Base-by-base conservation (phyloP, 2,329 filamentous ascomycete genomes). In the Dichotomopilus funicola region DNA sequence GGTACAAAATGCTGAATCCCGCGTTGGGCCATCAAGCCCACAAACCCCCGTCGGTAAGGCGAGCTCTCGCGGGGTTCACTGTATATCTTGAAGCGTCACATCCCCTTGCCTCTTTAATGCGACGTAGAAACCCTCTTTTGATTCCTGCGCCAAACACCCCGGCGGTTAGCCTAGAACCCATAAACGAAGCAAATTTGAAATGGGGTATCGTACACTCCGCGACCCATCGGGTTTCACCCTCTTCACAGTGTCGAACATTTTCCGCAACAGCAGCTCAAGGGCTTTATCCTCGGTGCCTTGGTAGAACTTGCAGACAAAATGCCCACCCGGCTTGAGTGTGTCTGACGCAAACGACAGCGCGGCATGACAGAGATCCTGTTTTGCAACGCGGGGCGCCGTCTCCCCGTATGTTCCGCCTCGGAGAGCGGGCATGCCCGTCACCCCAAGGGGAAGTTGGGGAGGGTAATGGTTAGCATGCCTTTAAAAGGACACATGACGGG, bases 271-370 rank as follows among this genome's bases (percentile, higher is more conserved):
- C 59, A 73, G 77, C 73, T 96, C 90, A 9, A 99, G 72, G 1
- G 75, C 76, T 71, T 88, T 91, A 66, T 97, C 92, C 70, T 96
- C 91, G 5, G 78, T 70, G 3, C 94, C 94, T 70, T 95, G 89
- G 70, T 97, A 99, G 72, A 95, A 99, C 71, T 99, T 99, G 80
- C 92, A 96, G 45, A 99, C 81, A 64, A 99, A 96, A 69, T 95
- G 87, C 1, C 95, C 94, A 19, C 89, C 90, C 3, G 81, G 73
- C 63, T 82, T 86, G 27, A 99, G 78, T 6, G 89, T 94, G 63
- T 96, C 89, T 70, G 85, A 89, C 50, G 87, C 85, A 72, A 99
- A 99, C 11, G 79, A 78, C 44, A 99, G 76, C 4, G 94, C 94
- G 31, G 92, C 89, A 60, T 80, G 75, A 71, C 94, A 99, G 42